phyloP scores from a whole-genome alignment of 257 asterid species.

The Capsicum rhomboideum region DNA sequence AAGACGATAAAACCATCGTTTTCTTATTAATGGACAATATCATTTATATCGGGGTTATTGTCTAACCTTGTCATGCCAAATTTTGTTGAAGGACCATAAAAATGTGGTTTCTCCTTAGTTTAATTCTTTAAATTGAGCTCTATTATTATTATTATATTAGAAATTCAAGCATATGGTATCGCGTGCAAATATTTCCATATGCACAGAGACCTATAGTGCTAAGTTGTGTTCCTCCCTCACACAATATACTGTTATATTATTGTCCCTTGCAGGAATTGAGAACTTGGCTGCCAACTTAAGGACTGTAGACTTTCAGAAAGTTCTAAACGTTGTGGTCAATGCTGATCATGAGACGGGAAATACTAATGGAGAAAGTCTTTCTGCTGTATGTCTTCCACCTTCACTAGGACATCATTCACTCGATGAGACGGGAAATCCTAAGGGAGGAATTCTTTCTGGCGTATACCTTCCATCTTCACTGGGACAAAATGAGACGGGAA shows the following conservation, averaged over 20 bases:
- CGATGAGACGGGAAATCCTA: too few species aligned
- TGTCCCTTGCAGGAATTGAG: conserved; percentile 1
- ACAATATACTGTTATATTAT: neutral
- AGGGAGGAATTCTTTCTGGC: neutral
- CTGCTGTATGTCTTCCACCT: too few species aligned
- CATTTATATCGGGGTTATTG: neutral
- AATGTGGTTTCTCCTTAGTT: too few species aligned
- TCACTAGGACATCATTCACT: too few species aligned
- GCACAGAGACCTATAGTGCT: too few species aligned
- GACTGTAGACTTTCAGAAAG: conserved; percentile 23
- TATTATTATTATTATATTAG: neutral
- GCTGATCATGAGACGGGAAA: neutral
- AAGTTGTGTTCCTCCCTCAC: too few species aligned
- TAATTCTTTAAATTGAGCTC: too few species aligned
- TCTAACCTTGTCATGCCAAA: too few species aligned
- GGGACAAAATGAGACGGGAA: neutral
- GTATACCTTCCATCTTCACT: neutral
- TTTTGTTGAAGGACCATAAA: too few species aligned
- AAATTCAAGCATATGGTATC: neutral
- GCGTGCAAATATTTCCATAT: too few species aligned
- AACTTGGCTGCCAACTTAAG: neutral
- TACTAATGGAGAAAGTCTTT: too few species aligned
- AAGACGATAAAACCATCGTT: neutral
- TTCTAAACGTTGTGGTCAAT: conserved; percentile 9
- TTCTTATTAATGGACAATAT: neutral